Evolutionary conservation across 129 eudicot species (phyloP).

Genomic region (Calendula officinalis): DNA sequence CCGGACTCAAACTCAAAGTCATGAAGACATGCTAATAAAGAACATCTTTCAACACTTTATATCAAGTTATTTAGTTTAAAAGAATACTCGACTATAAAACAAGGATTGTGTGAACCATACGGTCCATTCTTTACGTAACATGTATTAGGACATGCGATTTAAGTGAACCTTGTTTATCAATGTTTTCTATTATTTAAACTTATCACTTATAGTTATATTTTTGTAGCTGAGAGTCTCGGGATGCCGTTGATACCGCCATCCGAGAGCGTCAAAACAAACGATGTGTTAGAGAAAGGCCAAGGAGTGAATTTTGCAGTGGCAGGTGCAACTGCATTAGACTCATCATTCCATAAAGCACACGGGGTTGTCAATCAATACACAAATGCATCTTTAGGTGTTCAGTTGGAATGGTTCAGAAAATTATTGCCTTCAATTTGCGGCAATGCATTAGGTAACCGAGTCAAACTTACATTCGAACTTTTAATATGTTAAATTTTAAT

Average conservation of each 20-base stretch:
- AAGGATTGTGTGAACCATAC: constrained; percentile 25
- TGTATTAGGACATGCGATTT: constrained; percentile 9
- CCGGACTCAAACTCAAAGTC: too few species aligned
- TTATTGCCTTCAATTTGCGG: constrained; percentile 26
- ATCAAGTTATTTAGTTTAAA: background rate
- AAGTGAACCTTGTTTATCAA: background rate
- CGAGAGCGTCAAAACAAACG: constrained; percentile 15
- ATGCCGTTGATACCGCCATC: constrained; percentile 39
- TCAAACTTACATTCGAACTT: background rate
- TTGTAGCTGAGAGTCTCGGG: constrained; percentile 29
- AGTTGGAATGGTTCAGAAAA: constrained; percentile 46
- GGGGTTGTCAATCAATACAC: constrained; percentile 34
- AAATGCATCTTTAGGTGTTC: constrained; percentile 41
- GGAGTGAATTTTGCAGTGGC: constrained; percentile 44
- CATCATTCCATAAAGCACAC: constrained; percentile 33
- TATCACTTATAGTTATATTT: background rate
- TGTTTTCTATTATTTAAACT: background rate
- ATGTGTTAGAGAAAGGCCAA: constrained; percentile 13
- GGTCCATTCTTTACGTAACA: background rate
- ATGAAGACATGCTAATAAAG: too few species aligned
- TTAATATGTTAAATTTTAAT: background rate
- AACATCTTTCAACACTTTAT: too few species aligned
- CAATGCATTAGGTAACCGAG: constrained; percentile 31
- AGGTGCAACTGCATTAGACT: constrained; percentile 40
- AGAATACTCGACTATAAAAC: constrained; percentile 9